These are phyloP conservation scores for Limonium bicolor DNA, from an alignment of 148 eudicot species.

Conservation along the genomic window DNA sequence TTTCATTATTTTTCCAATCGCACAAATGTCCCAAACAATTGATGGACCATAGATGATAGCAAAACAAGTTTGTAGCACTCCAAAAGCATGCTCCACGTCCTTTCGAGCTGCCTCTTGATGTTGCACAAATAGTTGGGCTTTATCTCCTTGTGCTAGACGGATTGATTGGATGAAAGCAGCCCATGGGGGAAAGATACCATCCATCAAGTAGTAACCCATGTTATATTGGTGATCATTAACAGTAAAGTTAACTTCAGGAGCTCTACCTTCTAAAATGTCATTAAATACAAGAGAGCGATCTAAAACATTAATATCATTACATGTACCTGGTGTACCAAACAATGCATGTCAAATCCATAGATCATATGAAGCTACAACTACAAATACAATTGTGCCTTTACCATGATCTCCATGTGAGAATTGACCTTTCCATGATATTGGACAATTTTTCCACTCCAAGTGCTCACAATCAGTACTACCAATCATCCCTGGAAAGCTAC, in stretches of 20 bases:
- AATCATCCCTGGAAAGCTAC: constrained; percentile 1
- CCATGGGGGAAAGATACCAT: constrained; percentile 5
- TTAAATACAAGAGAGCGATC: constrained; percentile 1
- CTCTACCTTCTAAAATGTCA: neutral
- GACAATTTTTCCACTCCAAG: neutral
- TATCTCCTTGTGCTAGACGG: neutral
- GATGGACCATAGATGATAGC: constrained; percentile 2
- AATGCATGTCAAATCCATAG: constrained; percentile 6
- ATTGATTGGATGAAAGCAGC: constrained; percentile 3
- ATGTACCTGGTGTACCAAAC: neutral
- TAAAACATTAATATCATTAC: too few species aligned
- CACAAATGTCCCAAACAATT: too few species aligned
- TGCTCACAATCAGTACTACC: constrained; percentile 6
- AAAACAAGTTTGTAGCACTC: too few species aligned
- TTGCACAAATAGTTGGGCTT: neutral
- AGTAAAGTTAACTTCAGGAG: neutral
- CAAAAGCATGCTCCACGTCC: constrained; percentile 5
- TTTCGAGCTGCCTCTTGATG: neutral
- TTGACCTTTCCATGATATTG: constrained; percentile 1
- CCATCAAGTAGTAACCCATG: too few species aligned
- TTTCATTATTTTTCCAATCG: too few species aligned
- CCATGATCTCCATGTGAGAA: neutral
- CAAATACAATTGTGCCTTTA: neutral
- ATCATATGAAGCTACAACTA: constrained; percentile 3
- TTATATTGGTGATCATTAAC: too few species aligned